These are phyloP conservation scores for Euptelea pleiosperma DNA, from an alignment of 164 flowering plant genomes.

Conservation along the genomic window DNA sequence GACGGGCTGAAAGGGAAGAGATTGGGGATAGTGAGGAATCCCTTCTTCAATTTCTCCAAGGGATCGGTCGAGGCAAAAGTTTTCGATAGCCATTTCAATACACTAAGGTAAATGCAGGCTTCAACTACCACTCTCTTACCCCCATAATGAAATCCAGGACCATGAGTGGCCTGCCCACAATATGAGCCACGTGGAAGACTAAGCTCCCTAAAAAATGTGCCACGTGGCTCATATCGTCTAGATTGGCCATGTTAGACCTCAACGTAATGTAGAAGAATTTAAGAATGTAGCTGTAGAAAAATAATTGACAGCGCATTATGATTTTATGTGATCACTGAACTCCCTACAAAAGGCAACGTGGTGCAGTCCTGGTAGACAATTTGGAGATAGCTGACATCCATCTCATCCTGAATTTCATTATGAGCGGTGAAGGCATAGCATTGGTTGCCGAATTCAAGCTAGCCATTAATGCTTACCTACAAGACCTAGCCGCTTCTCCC, in stretches of 20 bases:
- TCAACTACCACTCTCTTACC: too few relatives aligned
- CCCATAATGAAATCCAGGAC: too few relatives aligned
- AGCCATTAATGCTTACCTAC: conserved; percentile 36
- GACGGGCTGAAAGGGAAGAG: conserved; percentile 63
- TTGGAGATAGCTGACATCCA: conserved; percentile 33
- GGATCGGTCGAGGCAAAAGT: too few relatives aligned
- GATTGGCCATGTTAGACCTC: too few relatives aligned
- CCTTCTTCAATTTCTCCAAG: conserved; percentile 26
- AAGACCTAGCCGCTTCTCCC: conserved; percentile 46
- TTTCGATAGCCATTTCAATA: conserved; percentile 29
- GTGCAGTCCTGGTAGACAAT: conserved; percentile 45
- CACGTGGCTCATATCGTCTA: too few relatives aligned
- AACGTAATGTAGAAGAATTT: too few relatives aligned
- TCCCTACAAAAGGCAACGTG: conserved; percentile 37
- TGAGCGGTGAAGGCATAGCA: conserved; percentile 31
- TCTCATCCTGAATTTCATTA: conserved; percentile 12
- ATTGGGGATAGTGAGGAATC: conserved; percentile 33
- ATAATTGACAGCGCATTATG: too few relatives aligned
- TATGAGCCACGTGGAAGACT: too few relatives aligned
- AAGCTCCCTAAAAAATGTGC: too few relatives aligned
- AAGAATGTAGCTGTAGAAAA: too few relatives aligned
- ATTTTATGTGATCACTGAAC: too few relatives aligned
- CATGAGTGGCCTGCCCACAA: too few relatives aligned
- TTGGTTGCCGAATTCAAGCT: conserved; percentile 53
- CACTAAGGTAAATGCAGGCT: conserved; percentile 45